These are phyloP conservation scores for Entomortierella beljakovae DNA, from an alignment of 192 early-diverging fungal genomes.

Conservation along the genomic window DNA sequence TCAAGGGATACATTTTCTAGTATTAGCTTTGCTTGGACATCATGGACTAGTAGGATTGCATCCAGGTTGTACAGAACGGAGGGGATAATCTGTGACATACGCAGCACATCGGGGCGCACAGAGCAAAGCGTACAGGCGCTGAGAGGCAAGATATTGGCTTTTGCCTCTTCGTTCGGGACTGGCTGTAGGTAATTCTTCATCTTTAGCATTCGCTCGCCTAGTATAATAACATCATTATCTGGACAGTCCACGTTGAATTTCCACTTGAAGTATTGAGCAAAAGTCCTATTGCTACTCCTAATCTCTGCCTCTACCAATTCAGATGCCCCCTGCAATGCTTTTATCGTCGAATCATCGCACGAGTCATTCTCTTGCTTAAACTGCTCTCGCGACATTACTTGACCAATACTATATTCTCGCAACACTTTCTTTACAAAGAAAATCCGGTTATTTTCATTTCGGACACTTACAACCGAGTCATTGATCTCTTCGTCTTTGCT, in stretches of 20 bases:
- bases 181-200: slow-evolving; percentile 61
- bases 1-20: slow-evolving; percentile 52
- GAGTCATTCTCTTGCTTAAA: slow-evolving; percentile 9
- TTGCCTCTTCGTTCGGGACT: slow-evolving; percentile 16
- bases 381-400: slow-evolving; percentile 5
- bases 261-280: slow-evolving; percentile 59
- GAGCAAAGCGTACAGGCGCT: slow-evolving; percentile 45
- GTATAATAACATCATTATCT: slow-evolving; percentile 47
- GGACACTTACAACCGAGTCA: slow-evolving; percentile 54
- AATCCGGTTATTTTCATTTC: slow-evolving; percentile 53
- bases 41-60: slow-evolving; percentile 61
- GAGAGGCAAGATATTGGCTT: slow-evolving; percentile 31
- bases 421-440: slow-evolving; percentile 58
- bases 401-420: slow-evolving; percentile 23
- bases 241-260: slow-evolving; percentile 16
- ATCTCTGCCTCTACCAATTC: background rate
- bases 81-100: slow-evolving; percentile 65
- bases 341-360: background rate
- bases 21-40: slow-evolving; percentile 55
- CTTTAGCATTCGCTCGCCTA: slow-evolving; percentile 53
- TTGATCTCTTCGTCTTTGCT: slow-evolving; percentile 16
- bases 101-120: slow-evolving; percentile 56
- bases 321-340: background rate
- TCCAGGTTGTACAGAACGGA: slow-evolving; percentile 72
- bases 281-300: slow-evolving; percentile 18